phyloP scores from a whole-genome alignment of 23 red algal species.

The Gracilariopsis chorda region DNA sequence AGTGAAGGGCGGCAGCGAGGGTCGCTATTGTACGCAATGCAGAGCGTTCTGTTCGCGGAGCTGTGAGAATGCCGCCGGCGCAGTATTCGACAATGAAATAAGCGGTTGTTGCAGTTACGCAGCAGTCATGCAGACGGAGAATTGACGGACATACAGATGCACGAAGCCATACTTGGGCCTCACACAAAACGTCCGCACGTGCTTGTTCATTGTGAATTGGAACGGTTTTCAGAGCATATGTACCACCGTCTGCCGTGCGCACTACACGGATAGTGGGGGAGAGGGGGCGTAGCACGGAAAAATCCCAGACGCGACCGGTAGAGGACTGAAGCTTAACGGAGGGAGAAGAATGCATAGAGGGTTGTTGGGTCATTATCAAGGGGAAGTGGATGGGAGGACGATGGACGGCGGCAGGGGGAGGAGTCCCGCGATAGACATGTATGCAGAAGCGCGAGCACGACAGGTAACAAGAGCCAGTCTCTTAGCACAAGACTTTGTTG shows the following conservation, averaged over 20 bases:
- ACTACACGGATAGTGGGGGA: conserved; percentile 39
- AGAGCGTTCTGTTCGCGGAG: conserved; percentile 10
- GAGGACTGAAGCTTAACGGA: not conserved
- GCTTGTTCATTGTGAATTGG: not conserved
- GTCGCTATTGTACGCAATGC: conserved; percentile 17
- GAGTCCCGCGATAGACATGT: no score
- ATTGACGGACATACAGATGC: not conserved
- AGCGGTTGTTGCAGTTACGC: not conserved
- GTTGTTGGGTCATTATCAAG: conserved; percentile 15
- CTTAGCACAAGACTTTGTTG: no score
- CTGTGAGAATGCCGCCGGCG: conserved; percentile 17
- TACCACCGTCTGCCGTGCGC: not conserved
- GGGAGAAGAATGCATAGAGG: not conserved
- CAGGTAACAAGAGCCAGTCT: no score
- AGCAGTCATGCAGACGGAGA: conserved; percentile 11
- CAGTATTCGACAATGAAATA: conserved; percentile 41
- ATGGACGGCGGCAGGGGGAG: not conserved
- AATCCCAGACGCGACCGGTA: conserved; percentile 8
- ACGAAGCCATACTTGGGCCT: conserved; percentile 14
- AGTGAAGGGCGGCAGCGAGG: conserved; percentile 10
- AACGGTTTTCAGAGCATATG: conserved; percentile 21
- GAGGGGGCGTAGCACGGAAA: conserved; percentile 17
- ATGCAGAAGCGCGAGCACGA: no score
- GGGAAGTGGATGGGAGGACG: not conserved
- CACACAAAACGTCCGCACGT: not conserved